Evolutionary conservation across 257 asterid species (phyloP).

Genomic region (Solanum ossicruentum): DNA sequence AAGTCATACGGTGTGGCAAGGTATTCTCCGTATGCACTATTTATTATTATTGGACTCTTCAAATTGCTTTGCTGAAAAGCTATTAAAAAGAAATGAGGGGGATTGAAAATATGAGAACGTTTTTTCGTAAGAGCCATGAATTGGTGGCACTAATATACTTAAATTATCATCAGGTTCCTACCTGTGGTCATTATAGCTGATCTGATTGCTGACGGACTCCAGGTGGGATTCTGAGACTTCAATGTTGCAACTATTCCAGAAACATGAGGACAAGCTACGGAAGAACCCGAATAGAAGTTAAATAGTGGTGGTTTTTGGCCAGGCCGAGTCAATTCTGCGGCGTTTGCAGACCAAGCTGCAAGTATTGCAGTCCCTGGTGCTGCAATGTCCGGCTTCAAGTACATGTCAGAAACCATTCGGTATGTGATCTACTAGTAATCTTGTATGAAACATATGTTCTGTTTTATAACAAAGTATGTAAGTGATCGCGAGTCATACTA

Average conservation of each 20-base stretch:
- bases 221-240: neutral
- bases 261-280: neutral
- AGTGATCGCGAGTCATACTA: neutral
- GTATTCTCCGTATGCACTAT: neutral
- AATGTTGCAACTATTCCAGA: neutral
- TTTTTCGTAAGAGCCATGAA: neutral
- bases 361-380: neutral
- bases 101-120: neutral
- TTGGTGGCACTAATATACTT: neutral
- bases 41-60: neutral
- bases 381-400: neutral
- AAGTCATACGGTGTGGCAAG: neutral
- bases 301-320: neutral
- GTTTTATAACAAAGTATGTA: neutral
- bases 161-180: neutral
- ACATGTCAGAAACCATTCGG: neutral
- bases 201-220: neutral
- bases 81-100: neutral
- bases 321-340: neutral
- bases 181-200: neutral
- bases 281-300: neutral
- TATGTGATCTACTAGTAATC: neutral
- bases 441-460: neutral
- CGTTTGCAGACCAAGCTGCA: neutral
- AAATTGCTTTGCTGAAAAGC: neutral